These are phyloP conservation scores for Pseudonitzschia multiseries DNA, from an alignment of 108 stramenopile genomes.

Conservation along the genomic window DNA sequence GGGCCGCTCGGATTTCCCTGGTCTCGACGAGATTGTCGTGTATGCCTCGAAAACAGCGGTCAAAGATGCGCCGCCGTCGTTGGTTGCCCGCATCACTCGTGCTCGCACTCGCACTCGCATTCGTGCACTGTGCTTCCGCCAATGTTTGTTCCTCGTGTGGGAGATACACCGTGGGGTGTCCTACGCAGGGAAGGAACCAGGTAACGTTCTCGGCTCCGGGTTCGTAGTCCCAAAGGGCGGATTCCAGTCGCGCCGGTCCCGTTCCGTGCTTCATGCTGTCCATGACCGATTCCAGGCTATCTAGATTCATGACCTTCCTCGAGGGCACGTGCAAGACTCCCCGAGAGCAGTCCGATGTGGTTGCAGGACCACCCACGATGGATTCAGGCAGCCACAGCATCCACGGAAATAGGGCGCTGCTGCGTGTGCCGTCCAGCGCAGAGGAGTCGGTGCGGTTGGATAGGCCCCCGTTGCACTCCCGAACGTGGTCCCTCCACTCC, in stretches of 20 bases:
- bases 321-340: slow-evolving; percentile 57
- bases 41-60: slow-evolving; percentile 50
- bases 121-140: too few species aligned
- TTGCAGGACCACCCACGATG: too few species aligned
- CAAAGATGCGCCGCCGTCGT: background rate
- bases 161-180: background rate
- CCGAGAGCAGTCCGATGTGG: slow-evolving; percentile 33
- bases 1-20: slow-evolving; percentile 26
- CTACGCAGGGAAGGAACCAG: slow-evolving; percentile 39
- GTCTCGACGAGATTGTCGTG: slow-evolving; percentile 39
- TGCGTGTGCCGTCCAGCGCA: too few species aligned
- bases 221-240: slow-evolving; percentile 4
- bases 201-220: slow-evolving; percentile 28
- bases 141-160: background rate
- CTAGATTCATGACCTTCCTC: slow-evolving; percentile 2
- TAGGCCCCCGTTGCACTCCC: slow-evolving; percentile 21
- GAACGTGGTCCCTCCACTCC: slow-evolving; percentile 20
- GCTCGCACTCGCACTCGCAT: too few species aligned
- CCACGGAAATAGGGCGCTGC: too few species aligned
- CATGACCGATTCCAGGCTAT: background rate
- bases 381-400: background rate
- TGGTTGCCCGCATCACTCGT: background rate
- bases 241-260: background rate
- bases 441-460: slow-evolving; percentile 15
- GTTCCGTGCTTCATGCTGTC: background rate